These are phyloP conservation scores for Cucumis variabilis DNA, from an alignment of 331 rosid genomes.

Conservation along the genomic window DNA sequence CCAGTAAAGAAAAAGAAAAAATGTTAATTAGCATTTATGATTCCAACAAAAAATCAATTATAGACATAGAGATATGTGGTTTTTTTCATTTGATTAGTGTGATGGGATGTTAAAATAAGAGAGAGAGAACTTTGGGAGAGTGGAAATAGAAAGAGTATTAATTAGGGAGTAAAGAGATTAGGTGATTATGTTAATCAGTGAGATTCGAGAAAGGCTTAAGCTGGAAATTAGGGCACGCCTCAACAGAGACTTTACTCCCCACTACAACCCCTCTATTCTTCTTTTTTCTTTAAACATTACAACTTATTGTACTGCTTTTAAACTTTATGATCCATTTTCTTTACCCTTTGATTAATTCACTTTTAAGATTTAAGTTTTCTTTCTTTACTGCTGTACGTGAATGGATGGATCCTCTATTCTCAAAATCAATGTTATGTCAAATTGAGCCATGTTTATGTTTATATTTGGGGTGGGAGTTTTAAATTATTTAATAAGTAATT, in stretches of 20 bases:
- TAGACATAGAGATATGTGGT: background rate
- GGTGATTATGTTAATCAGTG: constrained; percentile 20
- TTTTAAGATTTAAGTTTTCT: no score
- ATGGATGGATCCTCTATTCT: no score
- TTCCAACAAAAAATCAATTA: no score
- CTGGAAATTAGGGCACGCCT: constrained; percentile 57
- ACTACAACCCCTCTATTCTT: background rate
- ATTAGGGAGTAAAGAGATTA: no score
- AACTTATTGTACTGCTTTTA: background rate
- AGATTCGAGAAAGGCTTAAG: constrained; percentile 22
- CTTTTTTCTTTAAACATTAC: no score
- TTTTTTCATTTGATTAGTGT: background rate
- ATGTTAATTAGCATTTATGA: no score
- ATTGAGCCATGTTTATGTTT: no score
- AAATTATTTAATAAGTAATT: no score
- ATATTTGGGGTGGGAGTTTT: no score
- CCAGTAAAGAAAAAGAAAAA: no score
- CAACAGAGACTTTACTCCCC: constrained; percentile 37
- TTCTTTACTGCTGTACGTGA: no score
- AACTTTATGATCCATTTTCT: background rate
- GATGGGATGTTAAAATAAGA: background rate
- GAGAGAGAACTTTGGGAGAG: background rate
- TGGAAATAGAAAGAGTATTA: background rate
- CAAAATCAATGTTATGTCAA: no score
- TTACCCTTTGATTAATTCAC: background rate